These are phyloP conservation scores for Coprinopsis sp. DNA, from an alignment of 768 basidiomycete genomes.

Conservation along the genomic window DNA sequence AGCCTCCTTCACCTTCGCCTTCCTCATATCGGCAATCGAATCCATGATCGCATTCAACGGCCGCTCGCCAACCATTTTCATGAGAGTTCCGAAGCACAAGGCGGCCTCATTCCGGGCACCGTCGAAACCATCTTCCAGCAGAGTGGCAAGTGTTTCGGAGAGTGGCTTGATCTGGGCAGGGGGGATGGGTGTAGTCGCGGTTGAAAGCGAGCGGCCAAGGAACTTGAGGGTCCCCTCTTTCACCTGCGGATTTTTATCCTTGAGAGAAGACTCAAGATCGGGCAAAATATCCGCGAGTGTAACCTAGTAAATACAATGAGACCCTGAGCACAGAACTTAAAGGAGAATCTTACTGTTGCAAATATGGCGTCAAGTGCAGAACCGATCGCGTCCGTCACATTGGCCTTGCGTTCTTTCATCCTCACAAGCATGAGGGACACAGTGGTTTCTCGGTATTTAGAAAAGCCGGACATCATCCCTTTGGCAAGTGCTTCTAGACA, in stretches of 20 bases:
- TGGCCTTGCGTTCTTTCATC: slow-evolving; percentile 90
- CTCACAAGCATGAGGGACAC: slow-evolving; percentile 80
- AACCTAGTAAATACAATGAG: slow-evolving; percentile 43
- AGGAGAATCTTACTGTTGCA: slow-evolving; percentile 54
- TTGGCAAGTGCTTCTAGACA: slow-evolving; percentile 84
- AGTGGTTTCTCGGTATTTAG: slow-evolving; percentile 63
- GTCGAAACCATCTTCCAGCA: slow-evolving; percentile 86
- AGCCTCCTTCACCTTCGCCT: slow-evolving; percentile 90
- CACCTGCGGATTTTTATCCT: slow-evolving; percentile 94
- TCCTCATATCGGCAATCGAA: slow-evolving; percentile 77
- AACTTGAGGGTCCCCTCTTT: slow-evolving; percentile 92
- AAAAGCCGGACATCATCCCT: slow-evolving; percentile 72
- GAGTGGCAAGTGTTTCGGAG: slow-evolving; percentile 65
- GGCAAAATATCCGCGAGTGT: slow-evolving; percentile 76
- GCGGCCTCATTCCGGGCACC: slow-evolving; percentile 91
- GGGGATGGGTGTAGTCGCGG: slow-evolving; percentile 64
- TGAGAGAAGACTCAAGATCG: slow-evolving; percentile 71
- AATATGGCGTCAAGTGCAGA: slow-evolving; percentile 87
- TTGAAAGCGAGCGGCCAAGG: slow-evolving; percentile 69
- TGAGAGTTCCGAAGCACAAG: slow-evolving; percentile 78
- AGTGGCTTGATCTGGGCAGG: slow-evolving; percentile 77
- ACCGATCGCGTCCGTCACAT: slow-evolving; percentile 86
- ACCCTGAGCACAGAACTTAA: slow-evolving; percentile 4
- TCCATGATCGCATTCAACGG: slow-evolving; percentile 86
- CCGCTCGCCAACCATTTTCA: slow-evolving; percentile 96